Base-by-base conservation (phyloP, 106 monocot genomes). In the Cymbidium sinense region DNA sequence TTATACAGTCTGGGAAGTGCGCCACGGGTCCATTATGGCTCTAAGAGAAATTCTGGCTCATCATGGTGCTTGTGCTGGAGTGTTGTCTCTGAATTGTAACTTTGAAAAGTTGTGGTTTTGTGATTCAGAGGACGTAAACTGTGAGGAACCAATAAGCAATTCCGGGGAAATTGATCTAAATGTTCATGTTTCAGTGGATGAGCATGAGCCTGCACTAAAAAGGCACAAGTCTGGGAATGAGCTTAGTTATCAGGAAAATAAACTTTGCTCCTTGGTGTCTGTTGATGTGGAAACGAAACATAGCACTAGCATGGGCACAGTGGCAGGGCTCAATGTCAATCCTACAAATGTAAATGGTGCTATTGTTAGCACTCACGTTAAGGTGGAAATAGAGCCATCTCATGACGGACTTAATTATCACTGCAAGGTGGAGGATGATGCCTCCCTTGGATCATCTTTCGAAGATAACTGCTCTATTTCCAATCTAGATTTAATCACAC, bases 11-110 rank as follows among this genome's bases (percentile, higher is more conserved):
- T 98, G 98, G 98, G 98, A 98, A 85, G 86, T 94, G n/a, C 94
- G 98, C 34, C 98, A 98, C 83, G 98, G 98, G 77, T 72, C 88
- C 50, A 86, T 90, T 30, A 98, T 98, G 98, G 94, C 94, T 74
- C 86, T 98, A 77, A 85, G 98, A 82, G 98, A 98, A 83, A 89
- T 94, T 80, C 67, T 94, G 81, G 90, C 90, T 21, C 89, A 95
- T 84, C 98, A 98, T 80, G 98, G 94, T 76, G 80, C 88, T 75
- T 94, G 76, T 86, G 94, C 87, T 80, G 91, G 94, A 79, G 98
- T 98, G 39, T 80, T 86, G 73, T 86, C 85, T 76, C 87, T 91
- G 70, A 81, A 92, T 64, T 39, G 86, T 74, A 75, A 39, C 77
- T 80, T 75, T 37, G 91, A 93, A n/a, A 74, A n/a, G 21, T 77